Base-by-base conservation (phyloP, 495 filamentous ascomycete genomes). In the Clavariopsis aquatica region DNA sequence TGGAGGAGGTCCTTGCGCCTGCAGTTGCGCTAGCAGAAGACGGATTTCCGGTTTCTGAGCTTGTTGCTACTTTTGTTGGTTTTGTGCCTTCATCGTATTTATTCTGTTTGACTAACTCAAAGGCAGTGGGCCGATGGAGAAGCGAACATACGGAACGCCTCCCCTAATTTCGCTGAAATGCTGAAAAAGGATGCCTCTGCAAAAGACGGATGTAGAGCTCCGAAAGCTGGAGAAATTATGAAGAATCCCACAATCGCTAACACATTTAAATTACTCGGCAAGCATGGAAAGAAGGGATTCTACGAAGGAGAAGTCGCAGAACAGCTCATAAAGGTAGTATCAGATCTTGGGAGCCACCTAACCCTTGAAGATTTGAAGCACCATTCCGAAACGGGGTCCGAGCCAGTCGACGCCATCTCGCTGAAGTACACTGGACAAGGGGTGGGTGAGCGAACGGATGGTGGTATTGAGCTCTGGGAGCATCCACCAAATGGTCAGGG, bases 401-500 rank as follows among this genome's bases (percentile, higher is more conserved):
- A 98, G 72, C 82, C 88, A 47, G 86, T 89, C 1, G 87, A 91
- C 19, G 84, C 94, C 12, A 93, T 98, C 71, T 91, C 87, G 0
- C 80, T 93, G 36, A 82, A 85, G 34, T 93, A 94, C 77, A 82
- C 79, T 13, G 88, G 87, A 3, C 90, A 92, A 66, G 82, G 83
- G 31, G 81, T 89, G 24, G 77, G 77, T 8, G 78, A 80, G 38
- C 57, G 54, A 0, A 71, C 77, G 38, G 66, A 79, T 34, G 79
- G 83, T 52, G 87, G 85, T n/a, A 81, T 96, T 20, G 86, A 94
- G 69, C 73, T 98, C 1, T 98, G 93, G 93, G 94, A 98, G 67
- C 93, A 96, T 76, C 91, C 94, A 41, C 94, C 94, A n/a, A 98
- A 97, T 77, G 93, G 95, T 0, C 94, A 98, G 75, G 94, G 94